A percentile compares a stretch with the other conserved stretches of the same genome.
Evolutionary conservation across 2,329 filamentous ascomycete genomes (phyloP).

Genomic region (Huntiella moniliformis): DNA sequence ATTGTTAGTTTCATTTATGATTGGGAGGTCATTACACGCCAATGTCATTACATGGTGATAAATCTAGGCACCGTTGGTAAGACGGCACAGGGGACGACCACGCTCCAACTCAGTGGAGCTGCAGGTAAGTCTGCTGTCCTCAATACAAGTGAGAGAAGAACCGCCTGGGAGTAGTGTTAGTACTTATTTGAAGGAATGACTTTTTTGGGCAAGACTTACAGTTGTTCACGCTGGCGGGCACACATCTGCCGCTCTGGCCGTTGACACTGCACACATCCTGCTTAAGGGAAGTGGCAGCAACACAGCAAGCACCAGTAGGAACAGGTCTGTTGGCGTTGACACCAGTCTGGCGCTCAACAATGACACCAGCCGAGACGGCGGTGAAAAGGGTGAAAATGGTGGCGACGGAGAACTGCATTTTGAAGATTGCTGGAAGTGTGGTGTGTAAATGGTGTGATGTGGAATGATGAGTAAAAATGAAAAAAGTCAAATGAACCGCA

Average conservation of each 20-base stretch:
- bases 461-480: neutral
- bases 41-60: no score
- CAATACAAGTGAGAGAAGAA: slow-evolving; percentile 16
- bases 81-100: slow-evolving; percentile 17
- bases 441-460: neutral
- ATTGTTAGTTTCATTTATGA: no score
- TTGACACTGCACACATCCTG: slow-evolving; percentile 20
- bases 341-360: slow-evolving; percentile 15
- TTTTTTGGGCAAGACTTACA: slow-evolving; percentile 15
- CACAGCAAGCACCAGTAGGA: slow-evolving; percentile 20
- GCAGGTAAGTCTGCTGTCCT: slow-evolving; percentile 16
- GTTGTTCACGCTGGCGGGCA: slow-evolving; percentile 18
- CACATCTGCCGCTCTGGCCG: slow-evolving; percentile 19
- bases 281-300: slow-evolving; percentile 20
- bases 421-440: slow-evolving; percentile 9
- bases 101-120: slow-evolving; percentile 16
- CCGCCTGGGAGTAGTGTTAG: slow-evolving; percentile 13
- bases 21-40: no score
- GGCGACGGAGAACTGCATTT: slow-evolving; percentile 17
- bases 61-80: slow-evolving; percentile 8
- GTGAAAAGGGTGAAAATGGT: slow-evolving; percentile 16
- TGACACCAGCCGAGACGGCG: slow-evolving; percentile 12
- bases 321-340: slow-evolving; percentile 19
- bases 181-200: neutral
- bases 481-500: slow-evolving; percentile 9